phyloP scores from a whole-genome alignment of 2,329 filamentous ascomycete genomes.

The Fusarium coffeatum region DNA sequence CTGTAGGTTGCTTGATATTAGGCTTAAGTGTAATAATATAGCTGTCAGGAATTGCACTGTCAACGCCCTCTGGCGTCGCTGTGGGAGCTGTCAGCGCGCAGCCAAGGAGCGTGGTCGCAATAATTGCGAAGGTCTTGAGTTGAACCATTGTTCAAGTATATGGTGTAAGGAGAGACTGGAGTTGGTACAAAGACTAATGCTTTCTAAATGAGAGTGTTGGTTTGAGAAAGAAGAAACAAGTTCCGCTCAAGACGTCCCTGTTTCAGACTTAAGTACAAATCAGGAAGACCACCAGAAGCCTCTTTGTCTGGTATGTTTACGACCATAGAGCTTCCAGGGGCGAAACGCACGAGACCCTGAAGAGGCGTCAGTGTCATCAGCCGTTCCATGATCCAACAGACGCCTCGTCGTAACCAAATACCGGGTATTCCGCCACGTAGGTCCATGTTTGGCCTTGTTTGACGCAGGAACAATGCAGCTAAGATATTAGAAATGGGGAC shows the following conservation, averaged over 20 bases:
- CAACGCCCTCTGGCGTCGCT: constrained; percentile 20
- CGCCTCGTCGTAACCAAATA: constrained; percentile 11
- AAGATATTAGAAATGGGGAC: constrained; percentile 6
- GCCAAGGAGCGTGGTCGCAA: constrained; percentile 43
- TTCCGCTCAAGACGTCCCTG: background rate
- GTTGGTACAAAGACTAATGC: constrained; percentile 1
- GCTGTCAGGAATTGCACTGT: constrained; percentile 52
- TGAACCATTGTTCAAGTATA: constrained; percentile 44
- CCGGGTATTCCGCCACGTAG: constrained; percentile 12
- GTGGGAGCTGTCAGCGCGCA: constrained; percentile 35
- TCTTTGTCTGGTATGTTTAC: background rate
- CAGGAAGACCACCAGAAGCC: background rate
- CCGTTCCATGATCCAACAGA: constrained; percentile 1
- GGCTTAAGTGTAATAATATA: constrained; percentile 73
- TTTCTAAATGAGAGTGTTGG: constrained; percentile 24
- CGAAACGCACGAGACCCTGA: constrained; percentile 24
- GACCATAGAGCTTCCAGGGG: background rate
- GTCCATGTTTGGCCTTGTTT: background rate
- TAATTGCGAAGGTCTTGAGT: constrained; percentile 43
- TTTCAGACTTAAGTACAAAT: constrained; percentile 23
- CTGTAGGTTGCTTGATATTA: constrained; percentile 56
- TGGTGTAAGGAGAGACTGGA: constrained; percentile 7
- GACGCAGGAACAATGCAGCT: constrained; percentile 17
- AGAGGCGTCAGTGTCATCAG: constrained; percentile 6
- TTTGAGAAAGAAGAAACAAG: background rate